Percentiles rank a stretch among this genome's conserved stretches.
Conservation (phyloP, 305 asterid genomes). For the Ilex paraguariensis region DNA sequence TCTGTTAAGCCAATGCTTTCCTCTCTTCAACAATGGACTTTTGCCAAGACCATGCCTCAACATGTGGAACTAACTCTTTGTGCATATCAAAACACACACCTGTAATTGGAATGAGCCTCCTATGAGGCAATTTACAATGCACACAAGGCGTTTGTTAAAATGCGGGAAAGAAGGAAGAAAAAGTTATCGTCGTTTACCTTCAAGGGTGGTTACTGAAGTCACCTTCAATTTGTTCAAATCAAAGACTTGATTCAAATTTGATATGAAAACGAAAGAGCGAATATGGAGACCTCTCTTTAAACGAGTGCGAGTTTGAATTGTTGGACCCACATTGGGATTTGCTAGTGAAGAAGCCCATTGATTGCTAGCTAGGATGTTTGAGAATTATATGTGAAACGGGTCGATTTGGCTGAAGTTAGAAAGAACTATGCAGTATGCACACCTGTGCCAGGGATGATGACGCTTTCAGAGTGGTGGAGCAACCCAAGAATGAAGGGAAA, state of each 20-base stretch:
- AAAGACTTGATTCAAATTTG: background rate
- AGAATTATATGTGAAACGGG: too few relatives aligned
- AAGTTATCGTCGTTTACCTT: conserved; percentile 47
- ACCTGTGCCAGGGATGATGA: too few relatives aligned
- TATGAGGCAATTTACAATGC: too few relatives aligned
- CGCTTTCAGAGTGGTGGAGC: too few relatives aligned
- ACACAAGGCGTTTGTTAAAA: too few relatives aligned
- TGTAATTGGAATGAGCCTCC: too few relatives aligned
- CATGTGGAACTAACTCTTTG: conserved; percentile 65
- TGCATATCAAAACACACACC: conserved; percentile 76
- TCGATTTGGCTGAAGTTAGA: too few relatives aligned
- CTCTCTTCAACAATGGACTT: too few relatives aligned
- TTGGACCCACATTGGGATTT: conserved; percentile 8
- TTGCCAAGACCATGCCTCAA: conserved; percentile 90
- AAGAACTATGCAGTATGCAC: too few relatives aligned
- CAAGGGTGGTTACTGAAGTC: conserved; percentile 14
- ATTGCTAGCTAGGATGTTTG: conserved; percentile 18
- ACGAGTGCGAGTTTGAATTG: conserved; percentile 9
- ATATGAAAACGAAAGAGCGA: conserved; percentile 1
- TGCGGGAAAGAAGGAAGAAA: background rate
- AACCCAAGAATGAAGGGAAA: too few relatives aligned
- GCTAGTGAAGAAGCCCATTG: too few relatives aligned
- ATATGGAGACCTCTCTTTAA: conserved; percentile 11
- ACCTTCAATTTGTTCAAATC: background rate
- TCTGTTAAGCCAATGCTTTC: conserved; percentile 24